Base-by-base conservation (phyloP, 331 rosid genomes). In the Acacia pycnantha region DNA sequence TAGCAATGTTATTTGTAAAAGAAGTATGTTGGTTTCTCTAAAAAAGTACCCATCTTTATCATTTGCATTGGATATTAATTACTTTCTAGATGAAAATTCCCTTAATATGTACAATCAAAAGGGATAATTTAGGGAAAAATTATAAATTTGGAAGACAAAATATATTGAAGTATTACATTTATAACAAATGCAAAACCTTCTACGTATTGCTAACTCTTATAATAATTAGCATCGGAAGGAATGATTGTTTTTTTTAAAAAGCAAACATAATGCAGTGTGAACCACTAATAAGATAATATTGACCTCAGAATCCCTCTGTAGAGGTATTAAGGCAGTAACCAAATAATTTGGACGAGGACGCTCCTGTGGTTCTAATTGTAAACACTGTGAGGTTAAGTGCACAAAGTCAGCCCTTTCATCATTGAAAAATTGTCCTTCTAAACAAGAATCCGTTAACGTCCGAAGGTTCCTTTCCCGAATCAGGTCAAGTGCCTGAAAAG, bases 261-360 rank as follows among this genome's bases (percentile, higher is more conserved):
- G 5, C 13, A 71, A 13, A 26, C 12, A 46, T 77, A 88, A 56
- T 73, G 66, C 65, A 64, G 15, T 18, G 9, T 14, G 76, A 79
- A 81, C 48, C 18, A 56, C n/a, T 41, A 59, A 44, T 48, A 47
- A 66, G 72, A 86, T 51, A 70, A 56, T 5, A 59, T 90, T 75
- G 72, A 95, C 99, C 96, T 95, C 99, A 50, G 89, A 50, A 46
- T 93, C 98, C 87, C 92, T 93, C 89, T 95, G 99, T 78, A 95
- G 85, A 81, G 99, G 99, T 87, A 89, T 85, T 79, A 95, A 87
- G 80, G 97, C 92, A 79, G 93, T 77, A 87, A 93, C 94, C 85
- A 95, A 77, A 46, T 93, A 90, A 77, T 73, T 93, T 29, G 98
- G 94, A 85, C 90, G 88, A 73, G 98, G 98, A 82, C 98, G 98